phyloP scores from a whole-genome alignment of 768 basidiomycete genomes.

The Hygrocybe punicea region DNA sequence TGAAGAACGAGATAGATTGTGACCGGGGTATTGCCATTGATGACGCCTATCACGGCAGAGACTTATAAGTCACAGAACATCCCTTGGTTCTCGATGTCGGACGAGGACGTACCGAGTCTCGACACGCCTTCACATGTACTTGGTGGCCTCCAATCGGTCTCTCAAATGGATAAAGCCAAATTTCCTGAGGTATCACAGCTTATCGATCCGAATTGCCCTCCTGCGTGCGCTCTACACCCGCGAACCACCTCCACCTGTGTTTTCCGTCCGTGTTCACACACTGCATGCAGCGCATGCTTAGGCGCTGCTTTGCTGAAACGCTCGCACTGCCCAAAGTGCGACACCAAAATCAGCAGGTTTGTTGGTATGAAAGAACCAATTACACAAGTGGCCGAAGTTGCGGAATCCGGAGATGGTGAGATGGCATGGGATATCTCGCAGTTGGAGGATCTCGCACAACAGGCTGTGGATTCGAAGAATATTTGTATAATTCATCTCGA shows the following conservation, averaged over 20 bases:
- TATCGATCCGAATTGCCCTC: conserved; percentile 14
- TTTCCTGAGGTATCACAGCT: background rate
- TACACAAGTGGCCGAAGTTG: background rate
- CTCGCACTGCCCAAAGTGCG: conserved; percentile 12
- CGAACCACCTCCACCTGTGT: background rate
- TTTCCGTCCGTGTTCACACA: conserved; percentile 16
- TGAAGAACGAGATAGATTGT: conserved; percentile 3
- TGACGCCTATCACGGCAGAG: conserved; percentile 14
- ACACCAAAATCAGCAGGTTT: conserved; percentile 8
- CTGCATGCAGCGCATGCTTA: conserved; percentile 12
- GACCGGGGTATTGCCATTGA: conserved; percentile 14
- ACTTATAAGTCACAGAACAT: conserved; percentile 9
- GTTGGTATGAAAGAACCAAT: conserved; percentile 13
- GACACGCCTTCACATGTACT: conserved; percentile 1
- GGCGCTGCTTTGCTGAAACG: conserved; percentile 10
- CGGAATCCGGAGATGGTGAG: background rate
- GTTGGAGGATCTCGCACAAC: conserved; percentile 1
- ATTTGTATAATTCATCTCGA: conserved; percentile 8
- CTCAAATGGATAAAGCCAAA: conserved; percentile 6
- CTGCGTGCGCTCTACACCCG: conserved; percentile 7
- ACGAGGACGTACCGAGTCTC: conserved; percentile 8
- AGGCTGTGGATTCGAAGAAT: conserved; percentile 4
- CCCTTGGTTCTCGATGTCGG: conserved; percentile 16
- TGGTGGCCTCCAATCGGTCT: conserved; percentile 7
- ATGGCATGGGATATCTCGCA: background rate